phyloP scores from a whole-genome alignment of 352 stramenopile genomes.

The Phytopythium litorale region DNA sequence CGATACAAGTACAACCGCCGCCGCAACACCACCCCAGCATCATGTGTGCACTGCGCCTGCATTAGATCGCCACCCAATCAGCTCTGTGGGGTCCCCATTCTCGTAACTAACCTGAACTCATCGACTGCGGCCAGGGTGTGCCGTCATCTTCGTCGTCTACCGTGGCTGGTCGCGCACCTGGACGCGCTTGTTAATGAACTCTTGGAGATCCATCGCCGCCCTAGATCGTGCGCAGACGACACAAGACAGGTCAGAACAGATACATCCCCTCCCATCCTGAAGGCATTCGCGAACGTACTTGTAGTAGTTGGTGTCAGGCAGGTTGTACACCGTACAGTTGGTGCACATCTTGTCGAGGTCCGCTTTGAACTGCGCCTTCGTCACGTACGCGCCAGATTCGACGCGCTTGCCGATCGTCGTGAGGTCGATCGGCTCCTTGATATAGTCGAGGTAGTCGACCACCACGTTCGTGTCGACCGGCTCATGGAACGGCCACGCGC shows the following conservation, averaged over 20 bases:
- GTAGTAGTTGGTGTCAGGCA: conserved; percentile 94
- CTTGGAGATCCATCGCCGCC: conserved; percentile 68
- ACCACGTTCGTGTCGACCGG: conserved; percentile 95
- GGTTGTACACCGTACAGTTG: conserved; percentile 98
- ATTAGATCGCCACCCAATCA: neutral
- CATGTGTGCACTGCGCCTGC: neutral
- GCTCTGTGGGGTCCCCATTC: neutral
- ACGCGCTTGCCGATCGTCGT: conserved; percentile 82
- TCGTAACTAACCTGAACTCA: neutral
- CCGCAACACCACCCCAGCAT: no score
- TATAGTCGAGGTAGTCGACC: conserved; percentile 96
- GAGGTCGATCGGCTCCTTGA: conserved; percentile 94
- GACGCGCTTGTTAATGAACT: conserved; percentile 72
- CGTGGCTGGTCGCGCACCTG: conserved; percentile 34
- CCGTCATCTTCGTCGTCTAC: neutral
- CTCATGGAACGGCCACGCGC: conserved; percentile 97
- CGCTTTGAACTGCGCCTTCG: conserved; percentile 88
- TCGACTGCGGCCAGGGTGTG: neutral
- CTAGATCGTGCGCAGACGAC: conserved; percentile 19
- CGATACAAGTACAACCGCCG: no score
- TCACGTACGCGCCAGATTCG: conserved; percentile 86
- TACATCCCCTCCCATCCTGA: neutral
- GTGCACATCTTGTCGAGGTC: conserved; percentile 97
- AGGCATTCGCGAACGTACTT: conserved; percentile 60
- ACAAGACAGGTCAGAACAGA: neutral